Evolutionary conservation across 768 basidiomycete species (phyloP), one percentile per base, ranked within the genome.

Genomic region (Pholiota microspora): DNA sequence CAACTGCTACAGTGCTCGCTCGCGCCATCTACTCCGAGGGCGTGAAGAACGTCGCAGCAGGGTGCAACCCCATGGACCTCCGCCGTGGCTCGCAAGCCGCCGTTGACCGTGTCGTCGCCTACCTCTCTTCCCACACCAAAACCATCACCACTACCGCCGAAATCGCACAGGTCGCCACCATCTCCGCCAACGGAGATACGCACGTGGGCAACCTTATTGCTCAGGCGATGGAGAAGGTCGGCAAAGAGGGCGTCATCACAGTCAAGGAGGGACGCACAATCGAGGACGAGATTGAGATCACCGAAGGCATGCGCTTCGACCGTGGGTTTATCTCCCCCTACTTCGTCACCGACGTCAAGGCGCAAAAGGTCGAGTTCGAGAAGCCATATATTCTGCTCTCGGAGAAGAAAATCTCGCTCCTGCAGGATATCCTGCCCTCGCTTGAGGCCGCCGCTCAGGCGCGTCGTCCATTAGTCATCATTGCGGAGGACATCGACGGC

Each of bases 281-380:
- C 60, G 94, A 98, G 64, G 96, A 99, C 68, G 94, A 97, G 74
- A 98, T 98, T 68, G 96, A 99, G 71, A 94, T 99, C 66, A 98
- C 96, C 24, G 96, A 99, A 76, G 96, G 96, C 72, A 99, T 99
- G 96, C 87, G 94, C 66, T 98, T 99, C 76, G 96, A 99, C 83
- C 90, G 96, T 51, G 96, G 96, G 18, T 99, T 84, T 82, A 96
- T 98, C 74, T 94, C 92, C 1, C 93, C 95, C 0, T 98, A 98
- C 83, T 97, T 98, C 71, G 86, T 99, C 73, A 98, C 96, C 60
- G 94, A 99, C 76, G 90, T 95, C 79, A 98, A 98, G 83, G 67
- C 82, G 40, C 96, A 98, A 71, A 93, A 90, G 71, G 89, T 89
- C 77, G 95, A 98, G 71, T 90, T 97, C 59, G 96, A 99, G 77